A percentile compares a stretch with the other conserved stretches of the same genome.
phyloP scores from a whole-genome alignment of 805 yeast species.

The Candida manassasensis region DNA sequence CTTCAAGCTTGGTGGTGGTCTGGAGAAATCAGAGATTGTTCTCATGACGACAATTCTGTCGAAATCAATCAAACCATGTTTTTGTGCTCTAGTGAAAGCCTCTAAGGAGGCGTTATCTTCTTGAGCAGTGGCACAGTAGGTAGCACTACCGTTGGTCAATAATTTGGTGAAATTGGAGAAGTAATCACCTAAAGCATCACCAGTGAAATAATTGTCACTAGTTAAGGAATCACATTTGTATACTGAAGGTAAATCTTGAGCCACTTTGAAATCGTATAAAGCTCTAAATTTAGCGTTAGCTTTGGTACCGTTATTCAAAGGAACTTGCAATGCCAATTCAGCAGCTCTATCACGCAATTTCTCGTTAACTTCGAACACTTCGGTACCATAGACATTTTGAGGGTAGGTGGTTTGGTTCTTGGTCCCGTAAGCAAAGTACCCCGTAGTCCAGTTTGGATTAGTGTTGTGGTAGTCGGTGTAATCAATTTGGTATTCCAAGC shows the following conservation, averaged over 20 bases:
- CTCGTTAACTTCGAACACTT: constrained; percentile 59
- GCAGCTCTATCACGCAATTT: constrained; percentile 55
- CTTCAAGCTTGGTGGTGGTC: constrained; percentile 42
- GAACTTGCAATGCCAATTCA: constrained; percentile 43
- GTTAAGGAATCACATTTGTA: constrained; percentile 57
- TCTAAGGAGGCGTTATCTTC: constrained; percentile 67
- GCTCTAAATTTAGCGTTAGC: constrained; percentile 43
- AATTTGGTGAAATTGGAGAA: constrained; percentile 44
- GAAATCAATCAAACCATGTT: constrained; percentile 52
- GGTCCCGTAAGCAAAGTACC: constrained; percentile 55
- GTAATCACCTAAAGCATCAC: constrained; percentile 46
- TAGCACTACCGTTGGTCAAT: constrained; percentile 55
- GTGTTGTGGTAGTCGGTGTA: constrained; percentile 36
- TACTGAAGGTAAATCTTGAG: constrained; percentile 43
- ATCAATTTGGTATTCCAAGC: constrained; percentile 54
- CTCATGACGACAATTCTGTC: constrained; percentile 56
- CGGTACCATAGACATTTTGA: constrained; percentile 54
- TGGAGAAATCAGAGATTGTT: constrained; percentile 55
- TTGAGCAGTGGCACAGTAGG: constrained; percentile 59
- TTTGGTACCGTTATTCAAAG: constrained; percentile 42
- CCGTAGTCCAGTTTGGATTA: constrained; percentile 51
- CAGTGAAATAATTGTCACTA: constrained; percentile 57
- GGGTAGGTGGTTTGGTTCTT: constrained; percentile 48
- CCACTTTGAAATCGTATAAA: constrained; percentile 47
- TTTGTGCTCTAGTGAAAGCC: constrained; percentile 50